These are phyloP conservation scores for Hypoxylon crocopeplum DNA, from an alignment of 495 filamentous ascomycete genomes.

Conservation along the genomic window DNA sequence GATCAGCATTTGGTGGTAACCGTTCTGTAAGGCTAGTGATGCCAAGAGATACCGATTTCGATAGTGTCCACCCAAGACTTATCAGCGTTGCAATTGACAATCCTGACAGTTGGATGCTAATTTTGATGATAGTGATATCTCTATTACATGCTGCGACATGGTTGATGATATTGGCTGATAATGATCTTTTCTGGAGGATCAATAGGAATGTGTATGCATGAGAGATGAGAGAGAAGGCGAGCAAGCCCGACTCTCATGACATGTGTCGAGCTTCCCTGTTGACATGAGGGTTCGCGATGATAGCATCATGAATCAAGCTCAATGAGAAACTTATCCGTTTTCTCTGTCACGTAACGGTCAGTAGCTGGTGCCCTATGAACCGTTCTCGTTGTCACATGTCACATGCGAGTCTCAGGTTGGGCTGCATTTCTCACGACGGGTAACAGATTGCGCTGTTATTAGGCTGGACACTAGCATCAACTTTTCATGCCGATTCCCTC, in stretches of 20 bases:
- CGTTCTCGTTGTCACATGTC: slow-evolving; percentile 23
- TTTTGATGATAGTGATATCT: background rate
- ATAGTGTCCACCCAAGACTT: slow-evolving; percentile 10
- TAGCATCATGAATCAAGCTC: background rate
- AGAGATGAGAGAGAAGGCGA: background rate
- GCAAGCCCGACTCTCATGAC: no score
- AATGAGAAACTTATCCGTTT: background rate
- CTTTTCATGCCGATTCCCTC: background rate
- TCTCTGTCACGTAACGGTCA: background rate
- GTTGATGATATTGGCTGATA: no score
- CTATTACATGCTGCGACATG: background rate
- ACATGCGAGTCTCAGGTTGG: slow-evolving; percentile 27
- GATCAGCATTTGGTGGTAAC: slow-evolving; percentile 7
- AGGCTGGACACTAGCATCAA: slow-evolving; percentile 11
- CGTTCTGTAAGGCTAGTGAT: slow-evolving; percentile 11
- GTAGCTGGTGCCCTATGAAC: background rate
- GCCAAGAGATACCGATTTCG: slow-evolving; percentile 27
- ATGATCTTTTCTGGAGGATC: no score
- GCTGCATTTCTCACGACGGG: slow-evolving; percentile 13
- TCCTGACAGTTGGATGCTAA: background rate
- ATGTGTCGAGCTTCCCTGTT: no score
- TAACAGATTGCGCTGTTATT: slow-evolving; percentile 12
- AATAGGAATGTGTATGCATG: no score
- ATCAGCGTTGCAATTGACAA: slow-evolving; percentile 6
- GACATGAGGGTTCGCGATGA: background rate